Percentiles rank a stretch among this genome's conserved stretches.
Evolutionary conservation across 257 asterid species (phyloP).

Genomic region (Penstemon eatonii): DNA sequence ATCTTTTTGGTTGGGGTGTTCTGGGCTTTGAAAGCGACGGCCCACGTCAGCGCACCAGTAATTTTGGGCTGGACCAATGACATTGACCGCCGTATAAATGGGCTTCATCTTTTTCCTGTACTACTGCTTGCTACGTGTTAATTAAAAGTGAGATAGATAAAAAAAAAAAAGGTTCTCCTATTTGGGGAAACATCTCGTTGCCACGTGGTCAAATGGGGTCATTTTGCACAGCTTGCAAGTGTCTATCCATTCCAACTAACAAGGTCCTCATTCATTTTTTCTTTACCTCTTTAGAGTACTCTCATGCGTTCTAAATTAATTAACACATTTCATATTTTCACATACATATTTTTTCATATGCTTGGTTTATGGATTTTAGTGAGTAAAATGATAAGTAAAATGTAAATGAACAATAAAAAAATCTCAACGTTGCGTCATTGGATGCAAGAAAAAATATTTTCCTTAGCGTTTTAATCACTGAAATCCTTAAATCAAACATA

Average conservation of each 20-base stretch:
- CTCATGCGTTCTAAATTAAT: too few species aligned
- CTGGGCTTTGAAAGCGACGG: conserved; percentile 46
- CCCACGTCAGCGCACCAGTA: conserved; percentile 53
- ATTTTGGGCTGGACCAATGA: conserved; percentile 40
- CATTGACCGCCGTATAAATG: conserved; percentile 38
- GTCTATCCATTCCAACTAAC: background rate
- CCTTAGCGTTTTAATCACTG: too few species aligned
- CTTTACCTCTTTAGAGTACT: too few species aligned
- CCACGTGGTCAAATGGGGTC: conserved; percentile 52
- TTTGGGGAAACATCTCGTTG: conserved; percentile 8
- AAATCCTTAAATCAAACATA: too few species aligned
- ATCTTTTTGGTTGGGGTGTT: background rate
- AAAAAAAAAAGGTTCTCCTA: too few species aligned
- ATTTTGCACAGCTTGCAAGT: conserved; percentile 20
- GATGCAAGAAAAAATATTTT: too few species aligned
- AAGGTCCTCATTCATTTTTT: background rate
- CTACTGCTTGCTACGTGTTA: conserved; percentile 33
- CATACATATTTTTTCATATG: too few species aligned
- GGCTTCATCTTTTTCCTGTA: background rate
- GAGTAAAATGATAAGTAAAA: too few species aligned
- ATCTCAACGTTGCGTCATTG: too few species aligned
- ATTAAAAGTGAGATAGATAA: background rate
- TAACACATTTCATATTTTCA: too few species aligned
- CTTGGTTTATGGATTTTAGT: too few species aligned
- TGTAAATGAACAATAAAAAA: too few species aligned